Percentiles rank a stretch among this genome's conserved stretches.
Conservation (phyloP, 176 grass and related monocot genomes). For the Carex scoparia region DNA sequence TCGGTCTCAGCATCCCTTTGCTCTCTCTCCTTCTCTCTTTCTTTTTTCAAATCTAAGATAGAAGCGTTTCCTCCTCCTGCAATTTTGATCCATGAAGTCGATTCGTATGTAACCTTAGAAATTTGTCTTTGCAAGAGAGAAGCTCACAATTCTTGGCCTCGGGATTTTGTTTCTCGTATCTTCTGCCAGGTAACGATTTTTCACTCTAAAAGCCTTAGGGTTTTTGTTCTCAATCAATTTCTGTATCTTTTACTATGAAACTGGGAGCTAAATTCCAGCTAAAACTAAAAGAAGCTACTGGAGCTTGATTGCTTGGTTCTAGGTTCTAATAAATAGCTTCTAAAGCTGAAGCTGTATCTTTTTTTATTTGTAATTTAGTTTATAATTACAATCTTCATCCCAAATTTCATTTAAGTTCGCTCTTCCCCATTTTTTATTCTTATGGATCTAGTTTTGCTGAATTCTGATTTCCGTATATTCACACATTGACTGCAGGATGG, state of each 20-base stretch:
- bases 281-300: background rate
- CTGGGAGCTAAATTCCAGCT: no score
- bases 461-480: background rate
- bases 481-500: constrained; percentile 10
- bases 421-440: background rate
- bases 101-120: background rate
- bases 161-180: constrained; percentile 3
- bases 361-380: background rate
- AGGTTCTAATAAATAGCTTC: background rate
- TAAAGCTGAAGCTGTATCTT: background rate
- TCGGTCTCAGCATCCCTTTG: background rate
- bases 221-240: constrained; percentile 13
- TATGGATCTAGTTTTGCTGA: background rate
- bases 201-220: background rate
- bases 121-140: background rate
- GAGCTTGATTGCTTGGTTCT: background rate
- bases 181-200: constrained; percentile 12
- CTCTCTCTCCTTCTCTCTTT: constrained; percentile 8
- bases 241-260: background rate
- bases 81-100: background rate
- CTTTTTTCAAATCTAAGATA: constrained; percentile 1
- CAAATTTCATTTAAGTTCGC: background rate
- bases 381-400: background rate
- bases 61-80: background rate
- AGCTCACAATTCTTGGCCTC: constrained; percentile 20